Base-by-base conservation (phyloP, 495 filamentous ascomycete genomes). In the Neurospora sp. region DNA sequence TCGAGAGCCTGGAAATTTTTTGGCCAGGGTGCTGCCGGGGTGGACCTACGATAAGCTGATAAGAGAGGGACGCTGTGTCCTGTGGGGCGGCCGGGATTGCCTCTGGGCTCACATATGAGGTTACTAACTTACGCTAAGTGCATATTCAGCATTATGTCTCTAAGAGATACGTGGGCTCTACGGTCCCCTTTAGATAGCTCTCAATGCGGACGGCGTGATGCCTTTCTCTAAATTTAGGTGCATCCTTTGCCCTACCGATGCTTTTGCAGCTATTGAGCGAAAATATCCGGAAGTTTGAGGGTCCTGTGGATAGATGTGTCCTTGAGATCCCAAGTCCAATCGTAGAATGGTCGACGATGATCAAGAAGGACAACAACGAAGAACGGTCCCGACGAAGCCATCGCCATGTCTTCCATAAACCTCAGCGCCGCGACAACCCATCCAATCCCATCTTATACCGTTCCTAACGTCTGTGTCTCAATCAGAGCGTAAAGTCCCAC, bases 401-500 rank as follows among this genome's bases (percentile, higher is more conserved):
- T 5, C 4, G 42, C 48, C 45, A 34, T 36, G 54, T 66, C 54
- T 66, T 19, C 15, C 54, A 31, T 17, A 4, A 66, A 8, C n/a
- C 9, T 28, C 11, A 59, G 6, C 4, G 1, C 11, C 48, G 13
- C 24, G 48, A 28, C 21, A 15, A 13, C 10, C 10, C 2, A 28
- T 1, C 4, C 2, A 2, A 59, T 59, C 10, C 5, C 24, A 10
- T 2, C 10, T 4, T 28, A 28, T 28, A 28, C 48, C n/a, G 5
- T 28, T 31, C 10, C 10, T 28, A 4, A 15, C 21, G 11, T 59
- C 24, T 19, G 15, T 6, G 3, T 66, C 54, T 28, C 28, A 21
- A 62, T 31, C 42, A 43, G 39, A 78, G 42, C 21, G 86, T 89
- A 80, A 97, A 97, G 84, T 98, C 93, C 87, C 90, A 97, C 66